Evolutionary conservation across 2,329 filamentous ascomycete genomes (phyloP).

Genomic region (Emergomyces orientalis): DNA sequence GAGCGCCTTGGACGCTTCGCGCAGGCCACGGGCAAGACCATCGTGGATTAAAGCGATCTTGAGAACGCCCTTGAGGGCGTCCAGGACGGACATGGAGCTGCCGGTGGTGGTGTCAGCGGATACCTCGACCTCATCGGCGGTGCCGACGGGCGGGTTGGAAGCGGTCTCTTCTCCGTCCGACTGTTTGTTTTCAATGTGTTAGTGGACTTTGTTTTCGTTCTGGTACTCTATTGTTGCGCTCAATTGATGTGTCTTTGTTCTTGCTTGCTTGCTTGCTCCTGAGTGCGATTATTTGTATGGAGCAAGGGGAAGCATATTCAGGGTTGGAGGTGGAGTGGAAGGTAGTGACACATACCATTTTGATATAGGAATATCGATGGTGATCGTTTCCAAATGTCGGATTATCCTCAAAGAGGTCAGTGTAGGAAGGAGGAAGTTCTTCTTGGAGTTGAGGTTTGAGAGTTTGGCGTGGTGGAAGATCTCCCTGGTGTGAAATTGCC

Average conservation of each 20-base stretch:
- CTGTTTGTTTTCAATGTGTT: conserved; percentile 29
- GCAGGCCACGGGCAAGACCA: conserved; percentile 94
- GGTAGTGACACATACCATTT: conserved; percentile 36
- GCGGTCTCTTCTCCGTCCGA: conserved; percentile 99
- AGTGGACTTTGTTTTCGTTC: background rate
- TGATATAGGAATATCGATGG: conserved; percentile 25
- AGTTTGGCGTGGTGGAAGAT: background rate
- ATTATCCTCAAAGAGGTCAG: conserved; percentile 46
- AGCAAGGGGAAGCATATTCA: background rate
- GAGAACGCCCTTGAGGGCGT: conserved; percentile 97
- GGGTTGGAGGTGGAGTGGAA: background rate
- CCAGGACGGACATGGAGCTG: conserved; percentile 84
- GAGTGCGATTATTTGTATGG: background rate
- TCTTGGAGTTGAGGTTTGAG: background rate
- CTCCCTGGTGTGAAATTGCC: background rate
- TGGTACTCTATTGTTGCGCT: conserved; percentile 3
- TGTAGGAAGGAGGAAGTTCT: background rate
- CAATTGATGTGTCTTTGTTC: background rate
- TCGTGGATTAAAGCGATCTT: conserved; percentile 99
- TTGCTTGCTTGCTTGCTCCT: background rate
- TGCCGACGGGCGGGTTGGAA: conserved; percentile 54
- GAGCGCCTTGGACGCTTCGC: conserved; percentile 96
- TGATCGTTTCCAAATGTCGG: conserved; percentile 36
- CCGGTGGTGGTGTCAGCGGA: conserved; percentile 75
- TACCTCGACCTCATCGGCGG: conserved; percentile 89